These are phyloP conservation scores for Puccinia polysora DNA, from an alignment of 1,284 basidiomycete genomes.

Conservation along the genomic window DNA sequence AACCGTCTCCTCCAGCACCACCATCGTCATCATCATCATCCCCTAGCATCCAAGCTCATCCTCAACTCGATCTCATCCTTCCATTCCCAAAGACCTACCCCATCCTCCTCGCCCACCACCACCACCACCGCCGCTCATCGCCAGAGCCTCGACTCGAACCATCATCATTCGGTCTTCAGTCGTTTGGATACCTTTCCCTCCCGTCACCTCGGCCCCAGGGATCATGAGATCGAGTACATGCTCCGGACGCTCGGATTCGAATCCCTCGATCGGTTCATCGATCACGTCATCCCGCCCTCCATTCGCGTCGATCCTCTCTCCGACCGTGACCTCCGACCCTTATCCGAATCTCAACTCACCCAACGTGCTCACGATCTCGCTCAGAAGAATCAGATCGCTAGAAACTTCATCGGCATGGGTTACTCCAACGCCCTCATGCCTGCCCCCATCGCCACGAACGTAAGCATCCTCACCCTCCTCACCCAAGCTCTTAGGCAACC, in stretches of 20 bases:
- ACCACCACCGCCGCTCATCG: no score
- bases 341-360: slow-evolving; percentile 82
- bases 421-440: slow-evolving; percentile 92
- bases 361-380: slow-evolving; percentile 72
- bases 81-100: no score
- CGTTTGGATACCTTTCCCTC: slow-evolving; percentile 80
- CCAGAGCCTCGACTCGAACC: no score
- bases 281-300: slow-evolving; percentile 69
- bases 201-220: slow-evolving; percentile 83
- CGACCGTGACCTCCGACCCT: slow-evolving; percentile 65
- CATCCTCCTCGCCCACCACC: no score
- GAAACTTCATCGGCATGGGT: slow-evolving; percentile 96
- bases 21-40: no score
- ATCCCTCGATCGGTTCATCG: slow-evolving; percentile 78
- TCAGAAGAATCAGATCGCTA: slow-evolving; percentile 71
- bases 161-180: slow-evolving; percentile 59
- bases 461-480: slow-evolving; percentile 52
- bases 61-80: no score
- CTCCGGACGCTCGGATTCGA: slow-evolving; percentile 72
- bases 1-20: no score
- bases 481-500: slow-evolving; percentile 47
- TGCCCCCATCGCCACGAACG: slow-evolving; percentile 85
- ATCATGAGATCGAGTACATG: slow-evolving; percentile 70
- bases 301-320: slow-evolving; percentile 66
- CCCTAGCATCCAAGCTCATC: no score